Percentiles rank a stretch among this genome's conserved stretches.
Conservation (phyloP, 306 rosid genomes). For the Morella rubra region DNA sequence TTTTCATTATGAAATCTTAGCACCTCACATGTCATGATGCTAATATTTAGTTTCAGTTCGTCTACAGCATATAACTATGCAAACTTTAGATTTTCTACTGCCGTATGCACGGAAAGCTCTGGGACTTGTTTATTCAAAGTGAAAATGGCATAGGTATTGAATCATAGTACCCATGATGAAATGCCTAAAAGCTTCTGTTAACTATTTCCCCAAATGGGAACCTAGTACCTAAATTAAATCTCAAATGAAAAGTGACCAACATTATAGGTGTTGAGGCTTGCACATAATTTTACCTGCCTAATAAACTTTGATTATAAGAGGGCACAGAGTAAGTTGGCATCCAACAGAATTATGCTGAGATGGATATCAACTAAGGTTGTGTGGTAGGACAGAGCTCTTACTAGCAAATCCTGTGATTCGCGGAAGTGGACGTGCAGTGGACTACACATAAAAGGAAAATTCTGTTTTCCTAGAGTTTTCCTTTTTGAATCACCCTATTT, state of each 20-base stretch:
- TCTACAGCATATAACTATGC: background rate
- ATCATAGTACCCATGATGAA: background rate
- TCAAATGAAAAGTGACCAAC: background rate
- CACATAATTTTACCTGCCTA: background rate
- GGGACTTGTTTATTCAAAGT: background rate
- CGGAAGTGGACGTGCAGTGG: no score
- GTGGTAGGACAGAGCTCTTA: background rate
- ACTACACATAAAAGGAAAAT: no score
- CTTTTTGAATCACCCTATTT: no score
- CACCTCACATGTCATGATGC: background rate
- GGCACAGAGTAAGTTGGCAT: background rate
- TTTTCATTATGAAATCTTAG: background rate
- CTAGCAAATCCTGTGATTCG: background rate
- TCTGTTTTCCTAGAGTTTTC: no score
- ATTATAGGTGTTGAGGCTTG: background rate
- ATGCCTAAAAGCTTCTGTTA: background rate
- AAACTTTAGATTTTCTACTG: background rate
- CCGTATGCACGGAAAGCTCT: background rate
- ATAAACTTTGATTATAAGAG: background rate
- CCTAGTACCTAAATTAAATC: background rate
- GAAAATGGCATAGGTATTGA: background rate
- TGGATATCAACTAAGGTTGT: background rate
- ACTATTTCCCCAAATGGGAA: background rate
- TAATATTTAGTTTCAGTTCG: background rate
- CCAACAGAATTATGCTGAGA: background rate